Conservation (phyloP, 176 grass and related monocot genomes). For the Triticum urartu region DNA sequence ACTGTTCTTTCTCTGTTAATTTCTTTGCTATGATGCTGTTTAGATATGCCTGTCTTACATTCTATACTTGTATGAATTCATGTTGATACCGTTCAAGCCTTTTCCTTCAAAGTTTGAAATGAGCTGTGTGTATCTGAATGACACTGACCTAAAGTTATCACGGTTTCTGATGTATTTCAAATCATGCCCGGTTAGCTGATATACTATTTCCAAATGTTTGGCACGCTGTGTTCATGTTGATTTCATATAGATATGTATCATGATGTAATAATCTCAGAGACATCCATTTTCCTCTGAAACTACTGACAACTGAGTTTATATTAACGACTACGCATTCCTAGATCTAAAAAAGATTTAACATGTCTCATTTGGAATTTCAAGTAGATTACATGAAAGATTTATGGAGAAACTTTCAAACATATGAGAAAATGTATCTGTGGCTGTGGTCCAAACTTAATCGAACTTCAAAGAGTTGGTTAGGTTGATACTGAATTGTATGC, state of each 20-base stretch:
- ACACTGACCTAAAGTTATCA: neutral
- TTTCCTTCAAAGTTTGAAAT: neutral
- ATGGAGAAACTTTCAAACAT: neutral
- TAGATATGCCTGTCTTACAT: neutral
- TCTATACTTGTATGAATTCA: neutral
- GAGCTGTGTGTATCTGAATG: neutral
- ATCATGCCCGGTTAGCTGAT: neutral
- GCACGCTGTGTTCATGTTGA: neutral
- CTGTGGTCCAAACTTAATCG: neutral
- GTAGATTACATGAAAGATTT: neutral
- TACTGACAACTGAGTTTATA: neutral
- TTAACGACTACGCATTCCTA: neutral
- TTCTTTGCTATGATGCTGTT: slow-evolving; percentile 6
- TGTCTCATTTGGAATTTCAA: neutral
- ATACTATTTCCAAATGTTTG: neutral
- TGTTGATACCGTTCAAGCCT: neutral
- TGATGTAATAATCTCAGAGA: neutral
- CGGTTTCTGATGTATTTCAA: neutral
- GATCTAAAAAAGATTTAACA: neutral
- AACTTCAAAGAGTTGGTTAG: neutral
- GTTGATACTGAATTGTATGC: neutral
- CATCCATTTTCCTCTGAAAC: neutral
- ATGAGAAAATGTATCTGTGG: neutral
- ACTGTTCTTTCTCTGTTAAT: neutral
- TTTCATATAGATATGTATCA: neutral